Conservation (phyloP, 805 yeast genomes). For the Candida morakotiae region DNA sequence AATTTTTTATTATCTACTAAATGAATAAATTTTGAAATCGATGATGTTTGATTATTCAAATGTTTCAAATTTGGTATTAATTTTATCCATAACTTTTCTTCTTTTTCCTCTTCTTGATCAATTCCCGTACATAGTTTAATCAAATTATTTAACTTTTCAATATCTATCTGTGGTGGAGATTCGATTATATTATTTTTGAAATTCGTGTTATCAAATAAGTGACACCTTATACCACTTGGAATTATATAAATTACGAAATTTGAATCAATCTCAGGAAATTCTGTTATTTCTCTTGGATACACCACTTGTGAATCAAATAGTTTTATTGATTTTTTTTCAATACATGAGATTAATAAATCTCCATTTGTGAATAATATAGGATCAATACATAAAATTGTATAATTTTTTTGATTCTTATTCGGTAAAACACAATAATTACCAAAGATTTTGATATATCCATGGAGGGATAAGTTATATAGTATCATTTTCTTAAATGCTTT, state of each 20-base stretch:
- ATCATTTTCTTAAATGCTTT: constrained; percentile 38
- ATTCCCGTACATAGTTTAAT: constrained; percentile 33
- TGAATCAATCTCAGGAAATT: constrained; percentile 9
- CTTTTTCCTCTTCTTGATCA: constrained; percentile 16
- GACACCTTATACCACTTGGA: constrained; percentile 43
- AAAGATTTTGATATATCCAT: constrained; percentile 24
- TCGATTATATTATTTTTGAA: constrained; percentile 16
- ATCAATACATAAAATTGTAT: constrained; percentile 27
- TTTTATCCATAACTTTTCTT: constrained; percentile 51
- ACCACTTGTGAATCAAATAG: constrained; percentile 22
- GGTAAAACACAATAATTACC: constrained; percentile 34
- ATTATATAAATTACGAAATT: constrained; percentile 34
- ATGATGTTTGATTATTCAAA: constrained; percentile 64
- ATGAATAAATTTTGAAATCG: constrained; percentile 53
- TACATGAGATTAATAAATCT: constrained; percentile 30
- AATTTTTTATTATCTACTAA: constrained; percentile 50
- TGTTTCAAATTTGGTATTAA: constrained; percentile 66
- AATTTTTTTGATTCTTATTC: constrained; percentile 3
- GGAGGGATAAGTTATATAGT: constrained; percentile 26
- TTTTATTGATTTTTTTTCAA: constrained; percentile 19
- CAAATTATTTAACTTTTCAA: constrained; percentile 23
- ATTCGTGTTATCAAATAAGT: constrained; percentile 28
- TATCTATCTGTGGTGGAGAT: constrained; percentile 14
- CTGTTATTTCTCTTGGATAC: constrained; percentile 9
- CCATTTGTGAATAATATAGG: constrained; percentile 36